A percentile compares a stretch with the other conserved stretches of the same genome.
These are phyloP conservation scores for Groenewaldozyma sp. DNA, from an alignment of 1,139 yeast genomes.

Conservation along the genomic window DNA sequence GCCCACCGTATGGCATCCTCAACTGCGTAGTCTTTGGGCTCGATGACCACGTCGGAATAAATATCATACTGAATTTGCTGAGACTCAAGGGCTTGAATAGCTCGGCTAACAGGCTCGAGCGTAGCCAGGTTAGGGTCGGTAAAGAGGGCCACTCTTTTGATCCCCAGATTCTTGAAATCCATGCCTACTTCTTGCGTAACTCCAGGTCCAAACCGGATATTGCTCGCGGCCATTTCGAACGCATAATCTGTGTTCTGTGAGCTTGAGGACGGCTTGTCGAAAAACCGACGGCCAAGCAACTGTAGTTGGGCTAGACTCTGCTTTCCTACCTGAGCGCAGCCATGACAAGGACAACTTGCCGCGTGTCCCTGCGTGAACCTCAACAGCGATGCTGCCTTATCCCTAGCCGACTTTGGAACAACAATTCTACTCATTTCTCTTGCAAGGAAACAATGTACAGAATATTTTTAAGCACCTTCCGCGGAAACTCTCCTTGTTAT, in stretches of 20 bases:
- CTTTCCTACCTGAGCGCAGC: constrained; percentile 15
- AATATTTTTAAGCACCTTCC: too few relatives aligned
- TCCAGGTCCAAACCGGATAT: constrained; percentile 34
- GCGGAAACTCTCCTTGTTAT: too few relatives aligned
- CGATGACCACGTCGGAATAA: constrained; percentile 32
- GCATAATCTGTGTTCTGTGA: constrained; percentile 31
- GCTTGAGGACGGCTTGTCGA: constrained; percentile 13
- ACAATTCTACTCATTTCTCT: too few relatives aligned
- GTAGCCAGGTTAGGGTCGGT: constrained; percentile 27
- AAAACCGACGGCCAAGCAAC: constrained; percentile 1
- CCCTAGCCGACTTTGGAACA: constrained; percentile 7
- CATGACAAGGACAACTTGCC: constrained; percentile 29
- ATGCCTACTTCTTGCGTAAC: constrained; percentile 33
- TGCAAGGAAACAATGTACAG: too few relatives aligned
- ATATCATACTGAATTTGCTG: constrained; percentile 31
- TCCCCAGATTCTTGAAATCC: constrained; percentile 32
- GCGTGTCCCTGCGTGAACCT: constrained; percentile 27
- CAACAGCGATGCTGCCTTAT: constrained; percentile 18
- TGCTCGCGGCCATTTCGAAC: constrained; percentile 35
- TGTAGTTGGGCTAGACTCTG: too few relatives aligned
- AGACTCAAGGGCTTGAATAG: constrained; percentile 29
- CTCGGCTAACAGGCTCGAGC: constrained; percentile 27
- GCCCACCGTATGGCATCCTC: constrained; percentile 34
- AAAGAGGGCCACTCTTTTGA: constrained; percentile 28
- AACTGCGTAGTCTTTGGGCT: constrained; percentile 35